phyloP scores from a whole-genome alignment of 2,329 filamentous ascomycete genomes.

The Ophiostoma sp. region DNA sequence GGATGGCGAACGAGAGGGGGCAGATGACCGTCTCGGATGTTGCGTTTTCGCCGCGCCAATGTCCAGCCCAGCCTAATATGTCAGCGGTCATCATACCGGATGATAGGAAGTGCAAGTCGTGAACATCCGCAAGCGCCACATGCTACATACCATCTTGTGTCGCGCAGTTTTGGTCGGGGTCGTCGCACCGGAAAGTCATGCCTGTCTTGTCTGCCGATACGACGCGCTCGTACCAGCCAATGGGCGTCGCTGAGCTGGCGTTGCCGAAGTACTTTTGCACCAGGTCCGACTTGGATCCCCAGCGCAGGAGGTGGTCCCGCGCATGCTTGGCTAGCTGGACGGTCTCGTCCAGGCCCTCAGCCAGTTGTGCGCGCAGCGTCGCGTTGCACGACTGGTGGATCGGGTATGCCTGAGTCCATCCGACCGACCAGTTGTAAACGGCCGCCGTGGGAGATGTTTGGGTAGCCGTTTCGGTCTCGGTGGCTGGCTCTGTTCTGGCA shows the following conservation, averaged over 20 bases:
- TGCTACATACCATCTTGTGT: neutral
- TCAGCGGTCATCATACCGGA: neutral
- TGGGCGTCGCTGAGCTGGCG: neutral
- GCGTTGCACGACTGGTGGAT: constrained; percentile 4
- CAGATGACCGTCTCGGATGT: constrained; percentile 8
- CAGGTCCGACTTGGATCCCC: neutral
- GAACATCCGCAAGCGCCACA: no score
- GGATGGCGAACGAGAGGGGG: neutral
- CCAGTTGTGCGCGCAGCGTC: neutral
- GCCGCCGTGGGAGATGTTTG: neutral
- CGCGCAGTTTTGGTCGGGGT: constrained; percentile 2
- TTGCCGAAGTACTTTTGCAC: constrained; percentile 13
- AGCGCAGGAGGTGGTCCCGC: neutral
- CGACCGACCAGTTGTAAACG: neutral
- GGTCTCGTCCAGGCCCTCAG: neutral
- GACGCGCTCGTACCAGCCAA: constrained; percentile 7
- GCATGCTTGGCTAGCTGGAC: neutral
- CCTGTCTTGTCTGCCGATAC: neutral
- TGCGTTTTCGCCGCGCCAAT: constrained; percentile 3
- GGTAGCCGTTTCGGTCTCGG: constrained; percentile 1
- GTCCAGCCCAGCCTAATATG: neutral
- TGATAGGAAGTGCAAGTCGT: neutral
- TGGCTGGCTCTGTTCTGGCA: neutral
- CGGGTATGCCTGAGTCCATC: neutral
- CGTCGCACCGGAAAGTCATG: constrained; percentile 5